Evolutionary conservation across 2,329 filamentous ascomycete genomes (phyloP), one percentile per base, ranked within the genome.

Genomic region (Penicillium sp.): DNA sequence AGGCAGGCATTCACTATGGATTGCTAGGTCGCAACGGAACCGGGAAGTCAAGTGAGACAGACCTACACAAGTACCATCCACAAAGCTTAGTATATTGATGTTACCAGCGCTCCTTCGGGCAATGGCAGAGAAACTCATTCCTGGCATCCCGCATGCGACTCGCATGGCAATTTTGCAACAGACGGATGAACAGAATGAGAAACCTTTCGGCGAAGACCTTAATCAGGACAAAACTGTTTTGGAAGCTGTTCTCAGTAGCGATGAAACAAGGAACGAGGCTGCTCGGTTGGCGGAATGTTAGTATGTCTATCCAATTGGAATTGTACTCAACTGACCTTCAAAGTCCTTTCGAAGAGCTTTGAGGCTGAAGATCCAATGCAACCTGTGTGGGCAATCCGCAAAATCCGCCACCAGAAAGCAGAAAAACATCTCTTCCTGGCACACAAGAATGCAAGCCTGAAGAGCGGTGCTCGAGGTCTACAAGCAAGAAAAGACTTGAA

Each of bases 11-110:
- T 43, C 82, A 88, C 58, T 95, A 95, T 77, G 90, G 89, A 0
- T 77, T 95, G 1, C 79, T 93, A 19, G 91, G 90, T 0, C 82
- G 89, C 7, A 95, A 95, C 73, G 90, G 90, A 0, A 88, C 86
- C 2, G 91, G 90, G 6, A 95, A 95, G 69, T 92, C 89, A 4
- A 93, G 86, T 88, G 73, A 22, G 66, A 53, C 2, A 25, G 17
- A 19, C 17, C 4, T 17, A 6, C 26, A 50, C 22, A 17, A 62
- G 16, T 33, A n/a, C 3, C 19, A 35, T 33, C n/a, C 57, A 28
- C 26, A 4, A 26, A 25, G 14, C 41, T 44, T 26, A 16, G 36
- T 35, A 37, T 61, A 46, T 50, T 61, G 28, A 51, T 50, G 10
- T 28, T 12, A 41, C 5, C 43, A 88, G 86, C 89, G 0, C 74